Evolutionary conservation across 768 basidiomycete species (phyloP).

Genomic region (Amyloporia xantha): DNA sequence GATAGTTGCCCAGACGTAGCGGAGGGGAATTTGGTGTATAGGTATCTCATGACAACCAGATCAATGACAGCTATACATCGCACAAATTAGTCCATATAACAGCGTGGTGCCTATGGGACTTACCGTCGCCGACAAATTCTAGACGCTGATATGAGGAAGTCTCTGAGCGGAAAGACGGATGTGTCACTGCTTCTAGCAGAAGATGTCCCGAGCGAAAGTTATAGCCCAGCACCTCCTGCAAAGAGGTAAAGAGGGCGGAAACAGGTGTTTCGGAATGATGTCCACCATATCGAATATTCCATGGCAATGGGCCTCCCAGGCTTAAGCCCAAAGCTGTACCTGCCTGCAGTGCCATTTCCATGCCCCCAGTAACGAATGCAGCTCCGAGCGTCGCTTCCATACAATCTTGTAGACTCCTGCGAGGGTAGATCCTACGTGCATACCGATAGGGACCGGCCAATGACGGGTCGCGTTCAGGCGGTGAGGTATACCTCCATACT

Average conservation of each 20-base stretch:
- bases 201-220: slow-evolving; percentile 55
- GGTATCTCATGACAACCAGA: slow-evolving; percentile 63
- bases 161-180: slow-evolving; percentile 63
- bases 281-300: slow-evolving; percentile 52
- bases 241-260: slow-evolving; percentile 40
- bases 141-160: slow-evolving; percentile 75
- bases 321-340: slow-evolving; percentile 63
- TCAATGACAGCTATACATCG: slow-evolving; percentile 61
- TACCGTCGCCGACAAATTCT: slow-evolving; percentile 89
- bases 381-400: slow-evolving; percentile 85
- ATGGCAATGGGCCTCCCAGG: slow-evolving; percentile 66
- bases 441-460: slow-evolving; percentile 21
- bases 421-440: slow-evolving; percentile 45
- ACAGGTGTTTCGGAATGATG: slow-evolving; percentile 27
- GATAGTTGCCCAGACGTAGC: slow-evolving; percentile 77
- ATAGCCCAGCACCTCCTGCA: slow-evolving; percentile 68
- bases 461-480: slow-evolving; percentile 31
- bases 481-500: slow-evolving; percentile 52
- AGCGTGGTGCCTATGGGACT: slow-evolving; percentile 17
- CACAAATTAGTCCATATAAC: neutral
- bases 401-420: slow-evolving; percentile 77
- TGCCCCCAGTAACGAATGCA: slow-evolving; percentile 65
- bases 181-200: slow-evolving; percentile 76
- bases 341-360: slow-evolving; percentile 55
- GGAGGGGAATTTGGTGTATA: slow-evolving; percentile 61